Base-by-base conservation (phyloP, 805 yeast species). In the Hanseniaspora opuntiae region DNA sequence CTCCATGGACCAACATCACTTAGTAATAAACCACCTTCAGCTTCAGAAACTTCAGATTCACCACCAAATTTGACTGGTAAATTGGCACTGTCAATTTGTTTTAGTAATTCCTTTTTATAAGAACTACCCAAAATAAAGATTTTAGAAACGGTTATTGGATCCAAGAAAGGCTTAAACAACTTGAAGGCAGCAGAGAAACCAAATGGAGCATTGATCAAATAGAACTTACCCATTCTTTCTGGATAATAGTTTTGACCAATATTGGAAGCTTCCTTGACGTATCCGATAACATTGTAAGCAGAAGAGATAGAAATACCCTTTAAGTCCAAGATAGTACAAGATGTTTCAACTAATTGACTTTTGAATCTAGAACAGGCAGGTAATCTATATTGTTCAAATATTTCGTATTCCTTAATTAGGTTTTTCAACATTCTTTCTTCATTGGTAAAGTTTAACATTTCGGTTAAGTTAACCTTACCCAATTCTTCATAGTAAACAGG, bases 1-100 rank as follows among this genome's bases (percentile, higher is more conserved):
- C 96, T 85, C 98, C 98, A 93, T 58, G 98, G 98, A 60, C 98
- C 98, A 59, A 83, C 73, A 66, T 93, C 97, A 39, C 93, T 79
- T 63, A 93, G 72, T 68, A 82, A 85, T 59, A 93, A 76, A 25
- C 95, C 96, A 62, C 88, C 85, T 46, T 79, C 84, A 10, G 76
- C 74, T 48, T 79, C 86, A 45, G 73, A 68, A 42, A 81, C 82
- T 59, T 70, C 76, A 35, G 93, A 81, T 58, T 64, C 63, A 60
- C 98, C 98, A 58, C 98, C 98, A 63, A 86, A 90, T 71, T 86
- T 87, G 47, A 61, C 73, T 45, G 98, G 98, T 65, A 93, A 77
- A 74, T 90, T 90, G 68, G 86, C 95, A 9, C 82, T 81, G 22
- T 97, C 96, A 58, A 93, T 85, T 72, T 93, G 98, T 65, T 86